A percentile compares a stretch with the other conserved stretches of the same genome.
Evolutionary conservation across 2,329 filamentous ascomycete species (phyloP).

Genomic region (Apiospora arundinis): DNA sequence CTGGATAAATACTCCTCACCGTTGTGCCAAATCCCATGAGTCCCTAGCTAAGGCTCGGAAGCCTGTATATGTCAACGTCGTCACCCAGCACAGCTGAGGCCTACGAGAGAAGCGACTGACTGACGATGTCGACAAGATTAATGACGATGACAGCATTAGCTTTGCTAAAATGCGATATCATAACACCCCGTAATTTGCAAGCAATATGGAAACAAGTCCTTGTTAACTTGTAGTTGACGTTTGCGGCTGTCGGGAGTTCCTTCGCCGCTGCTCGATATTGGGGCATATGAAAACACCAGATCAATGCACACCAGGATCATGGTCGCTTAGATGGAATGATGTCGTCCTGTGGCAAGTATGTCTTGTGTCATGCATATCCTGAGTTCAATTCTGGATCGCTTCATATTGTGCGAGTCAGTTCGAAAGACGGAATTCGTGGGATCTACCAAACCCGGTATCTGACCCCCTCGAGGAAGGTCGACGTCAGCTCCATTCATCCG

Average conservation of each 20-base stretch:
- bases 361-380: neutral
- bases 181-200: neutral
- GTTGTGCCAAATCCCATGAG: neutral
- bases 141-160: neutral
- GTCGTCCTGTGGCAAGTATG: neutral
- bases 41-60: neutral
- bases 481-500: neutral
- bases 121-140: neutral
- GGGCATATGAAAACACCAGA: neutral
- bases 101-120: neutral
- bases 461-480: neutral
- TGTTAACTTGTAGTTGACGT: neutral
- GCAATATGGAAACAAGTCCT: neutral
- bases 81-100: too few relatives aligned
- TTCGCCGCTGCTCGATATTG: slow-evolving; percentile 1
- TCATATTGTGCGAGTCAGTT: neutral
- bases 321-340: neutral
- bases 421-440: neutral
- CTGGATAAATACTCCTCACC: neutral
- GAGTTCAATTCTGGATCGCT: neutral
- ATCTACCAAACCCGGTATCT: neutral
- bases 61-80: neutral
- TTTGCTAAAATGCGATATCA: neutral
- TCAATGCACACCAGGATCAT: neutral
- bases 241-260: neutral